These are phyloP conservation scores for Umbilicus rupestris DNA, from an alignment of 164 flowering plant genomes.

Conservation along the genomic window DNA sequence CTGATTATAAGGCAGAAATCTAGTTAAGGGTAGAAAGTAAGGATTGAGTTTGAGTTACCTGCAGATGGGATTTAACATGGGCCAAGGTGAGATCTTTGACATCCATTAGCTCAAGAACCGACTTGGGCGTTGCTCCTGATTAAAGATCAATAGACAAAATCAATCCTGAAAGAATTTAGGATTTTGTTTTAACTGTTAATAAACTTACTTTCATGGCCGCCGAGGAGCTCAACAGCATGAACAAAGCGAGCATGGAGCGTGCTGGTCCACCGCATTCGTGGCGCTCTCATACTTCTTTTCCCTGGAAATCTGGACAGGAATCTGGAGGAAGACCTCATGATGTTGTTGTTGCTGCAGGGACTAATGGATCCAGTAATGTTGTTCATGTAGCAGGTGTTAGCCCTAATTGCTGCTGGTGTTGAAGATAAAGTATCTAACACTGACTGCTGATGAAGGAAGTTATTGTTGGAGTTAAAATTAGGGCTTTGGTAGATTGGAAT, in stretches of 20 bases:
- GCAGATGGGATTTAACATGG: slow-evolving; percentile 95
- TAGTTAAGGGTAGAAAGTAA: not conserved
- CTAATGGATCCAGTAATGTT: slow-evolving; percentile 6
- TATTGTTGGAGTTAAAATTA: slow-evolving; percentile 4
- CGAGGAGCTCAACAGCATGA: slow-evolving; percentile 92
- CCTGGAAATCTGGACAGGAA: slow-evolving; percentile 62
- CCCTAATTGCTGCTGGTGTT: not conserved
- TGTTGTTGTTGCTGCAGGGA: slow-evolving; percentile 14
- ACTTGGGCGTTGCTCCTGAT: slow-evolving; percentile 93
- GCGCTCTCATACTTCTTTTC: slow-evolving; percentile 83
- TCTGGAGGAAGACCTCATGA: slow-evolving; percentile 45
- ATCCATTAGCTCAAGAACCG: slow-evolving; percentile 99
- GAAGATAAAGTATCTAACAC: not conserved
- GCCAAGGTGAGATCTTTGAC: slow-evolving; percentile 98
- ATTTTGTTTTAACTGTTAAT: not conserved
- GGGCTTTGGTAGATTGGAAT: slow-evolving; percentile 10
- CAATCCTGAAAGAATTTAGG: not conserved
- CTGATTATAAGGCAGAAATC: slow-evolving; percentile 4
- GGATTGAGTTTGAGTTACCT: slow-evolving; percentile 38
- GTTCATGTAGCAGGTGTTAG: slow-evolving; percentile 5
- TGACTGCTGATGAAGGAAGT: slow-evolving; percentile 3
- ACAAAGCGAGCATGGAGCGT: slow-evolving; percentile 93
- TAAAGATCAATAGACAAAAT: not conserved
- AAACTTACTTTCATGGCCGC: slow-evolving; percentile 84
- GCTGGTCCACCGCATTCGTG: slow-evolving; percentile 96